These are phyloP conservation scores for Nicotiana rustica DNA, from an alignment of 305 asterid genomes.

Conservation along the genomic window DNA sequence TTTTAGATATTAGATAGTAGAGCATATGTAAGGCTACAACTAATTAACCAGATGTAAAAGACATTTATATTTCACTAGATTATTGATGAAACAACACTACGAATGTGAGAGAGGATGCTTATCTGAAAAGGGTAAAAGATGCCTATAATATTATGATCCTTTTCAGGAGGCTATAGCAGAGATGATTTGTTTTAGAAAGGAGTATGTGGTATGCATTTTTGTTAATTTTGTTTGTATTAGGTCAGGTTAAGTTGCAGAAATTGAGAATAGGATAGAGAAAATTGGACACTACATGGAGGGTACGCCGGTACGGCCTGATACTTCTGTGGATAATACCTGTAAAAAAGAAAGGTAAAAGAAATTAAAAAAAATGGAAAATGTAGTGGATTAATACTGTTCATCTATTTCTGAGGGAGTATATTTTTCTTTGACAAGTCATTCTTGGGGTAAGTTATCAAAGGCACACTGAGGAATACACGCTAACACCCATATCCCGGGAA, in stretches of 20 bases:
- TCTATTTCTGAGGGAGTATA: neutral
- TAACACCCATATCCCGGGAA: neutral
- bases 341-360: neutral
- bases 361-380: too few relatives aligned
- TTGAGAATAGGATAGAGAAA: conserved; percentile 13
- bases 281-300: neutral
- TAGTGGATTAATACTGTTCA: neutral
- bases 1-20: neutral
- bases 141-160: neutral
- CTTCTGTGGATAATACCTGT: neutral
- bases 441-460: neutral
- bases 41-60: neutral
- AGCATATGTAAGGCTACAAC: neutral
- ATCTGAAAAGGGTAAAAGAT: neutral
- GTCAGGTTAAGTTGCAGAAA: neutral
- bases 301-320: neutral
- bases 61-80: neutral
- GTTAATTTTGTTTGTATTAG: neutral
- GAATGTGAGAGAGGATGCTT: neutral
- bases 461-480: neutral
- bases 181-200: neutral
- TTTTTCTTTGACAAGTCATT: neutral
- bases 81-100: neutral
- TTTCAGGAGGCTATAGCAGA: neutral
- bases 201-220: neutral